phyloP scores from a whole-genome alignment of 805 yeast genomes.

The Kuraishia borneana region DNA sequence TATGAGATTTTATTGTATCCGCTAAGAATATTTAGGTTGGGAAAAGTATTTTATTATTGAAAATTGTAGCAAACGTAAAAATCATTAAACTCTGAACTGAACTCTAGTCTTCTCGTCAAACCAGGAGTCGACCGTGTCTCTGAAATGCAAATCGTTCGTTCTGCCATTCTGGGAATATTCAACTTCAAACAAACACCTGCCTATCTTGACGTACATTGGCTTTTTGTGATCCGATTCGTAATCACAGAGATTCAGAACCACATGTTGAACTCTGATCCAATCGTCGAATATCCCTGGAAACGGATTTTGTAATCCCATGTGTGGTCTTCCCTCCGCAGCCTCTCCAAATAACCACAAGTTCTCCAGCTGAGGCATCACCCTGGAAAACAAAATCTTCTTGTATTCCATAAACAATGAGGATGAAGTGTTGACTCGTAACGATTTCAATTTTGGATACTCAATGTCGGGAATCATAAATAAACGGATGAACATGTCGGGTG shows the following conservation, averaged over 20 bases:
- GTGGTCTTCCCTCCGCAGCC: constrained; percentile 26
- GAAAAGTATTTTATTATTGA: not conserved
- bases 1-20: not conserved
- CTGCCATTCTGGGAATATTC: not conserved
- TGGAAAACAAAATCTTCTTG: not conserved
- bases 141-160: not conserved
- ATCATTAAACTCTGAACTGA: not conserved
- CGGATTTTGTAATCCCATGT: constrained; percentile 24
- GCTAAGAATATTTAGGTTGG: not conserved
- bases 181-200: constrained; percentile 3
- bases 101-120: constrained; percentile 1
- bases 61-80: no score
- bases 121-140: constrained; percentile 1
- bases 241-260: constrained; percentile 14
- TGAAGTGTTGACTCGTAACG: constrained; percentile 1
- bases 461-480: not conserved
- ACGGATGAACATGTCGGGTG: not conserved
- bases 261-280: constrained; percentile 29
- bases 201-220: constrained; percentile 1
- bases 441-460: not conserved
- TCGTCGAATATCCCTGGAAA: constrained; percentile 28
- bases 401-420: not conserved
- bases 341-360: constrained; percentile 23
- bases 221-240: not conserved
- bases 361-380: constrained; percentile 9